Evolutionary conservation across 164 flowering plant genomes (phyloP).

Genomic region (Amborella trichopoda): DNA sequence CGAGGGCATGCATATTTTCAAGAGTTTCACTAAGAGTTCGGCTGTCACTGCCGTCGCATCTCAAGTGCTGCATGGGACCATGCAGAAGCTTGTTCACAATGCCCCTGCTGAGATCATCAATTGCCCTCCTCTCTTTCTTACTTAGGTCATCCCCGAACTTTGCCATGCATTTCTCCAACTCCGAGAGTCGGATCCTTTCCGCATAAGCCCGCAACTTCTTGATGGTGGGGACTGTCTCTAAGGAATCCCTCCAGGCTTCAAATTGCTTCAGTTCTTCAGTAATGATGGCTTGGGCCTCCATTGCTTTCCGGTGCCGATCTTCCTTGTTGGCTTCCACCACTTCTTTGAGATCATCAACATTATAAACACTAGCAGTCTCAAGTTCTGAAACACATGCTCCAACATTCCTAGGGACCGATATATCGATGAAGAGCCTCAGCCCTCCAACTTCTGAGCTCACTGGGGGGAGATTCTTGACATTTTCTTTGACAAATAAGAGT

Average conservation of each 20-base stretch:
- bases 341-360: conserved; percentile 96
- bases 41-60: conserved; percentile 83
- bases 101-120: conserved; percentile 81
- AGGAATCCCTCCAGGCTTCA: conserved; percentile 91
- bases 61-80: conserved; percentile 90
- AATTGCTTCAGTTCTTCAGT: conserved; percentile 70
- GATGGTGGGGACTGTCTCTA: conserved; percentile 95
- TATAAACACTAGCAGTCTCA: conserved; percentile 52
- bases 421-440: conserved; percentile 67
- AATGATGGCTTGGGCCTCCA: conserved; percentile 87
- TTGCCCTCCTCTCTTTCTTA: conserved; percentile 53
- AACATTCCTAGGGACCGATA: conserved; percentile 93
- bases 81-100: conserved; percentile 85
- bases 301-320: conserved; percentile 79
- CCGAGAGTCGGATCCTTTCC: conserved; percentile 66
- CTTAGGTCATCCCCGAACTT: conserved; percentile 73
- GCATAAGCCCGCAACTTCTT: conserved; percentile 85
- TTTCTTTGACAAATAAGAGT: conserved; percentile 57
- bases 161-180: conserved; percentile 81
- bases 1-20: conserved; percentile 85
- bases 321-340: conserved; percentile 96
- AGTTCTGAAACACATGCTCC: conserved; percentile 64
- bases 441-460: conserved; percentile 51
- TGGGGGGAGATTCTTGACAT: conserved; percentile 50
- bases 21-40: conserved; percentile 66